Evolutionary conservation across 805 yeast genomes (phyloP).

Genomic region (Brettanomyces custersianus): DNA sequence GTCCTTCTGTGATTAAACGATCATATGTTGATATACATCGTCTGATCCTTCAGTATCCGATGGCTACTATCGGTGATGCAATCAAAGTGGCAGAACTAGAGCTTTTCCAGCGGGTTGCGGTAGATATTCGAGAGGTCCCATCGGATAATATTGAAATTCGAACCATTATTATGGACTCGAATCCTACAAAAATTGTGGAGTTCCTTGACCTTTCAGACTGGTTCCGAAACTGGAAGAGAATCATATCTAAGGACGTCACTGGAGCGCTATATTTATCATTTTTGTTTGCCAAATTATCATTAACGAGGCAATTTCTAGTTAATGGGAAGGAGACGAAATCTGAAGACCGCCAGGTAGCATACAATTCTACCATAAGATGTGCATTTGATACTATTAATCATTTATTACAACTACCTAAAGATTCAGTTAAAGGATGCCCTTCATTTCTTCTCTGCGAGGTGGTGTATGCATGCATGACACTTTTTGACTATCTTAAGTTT

Average conservation of each 20-base stretch:
- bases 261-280: conserved; percentile 38
- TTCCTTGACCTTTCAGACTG: conserved; percentile 35
- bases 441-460: conserved; percentile 41
- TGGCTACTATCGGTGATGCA: conserved; percentile 43
- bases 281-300: conserved; percentile 37
- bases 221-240: conserved; percentile 35
- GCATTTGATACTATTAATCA: conserved; percentile 37
- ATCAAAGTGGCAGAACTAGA: conserved; percentile 44
- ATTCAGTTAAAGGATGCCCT: conserved; percentile 47
- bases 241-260: conserved; percentile 39
- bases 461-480: conserved; percentile 44
- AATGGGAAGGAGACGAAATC: conserved; percentile 3
- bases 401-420: conserved; percentile 34
- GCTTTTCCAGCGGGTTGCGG: conserved; percentile 23
- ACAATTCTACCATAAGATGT: no score
- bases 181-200: conserved; percentile 11
- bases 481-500: conserved; percentile 37
- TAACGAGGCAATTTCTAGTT: conserved; percentile 28
- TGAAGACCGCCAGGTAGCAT: conserved; percentile 29
- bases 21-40: conserved; percentile 31
- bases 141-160: background rate
- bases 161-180: conserved; percentile 2
- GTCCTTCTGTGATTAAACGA: conserved; percentile 31
- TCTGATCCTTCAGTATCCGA: conserved; percentile 38
- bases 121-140: conserved; percentile 8